phyloP scores from a whole-genome alignment of 805 yeast species.

The Ogataea allantospora region DNA sequence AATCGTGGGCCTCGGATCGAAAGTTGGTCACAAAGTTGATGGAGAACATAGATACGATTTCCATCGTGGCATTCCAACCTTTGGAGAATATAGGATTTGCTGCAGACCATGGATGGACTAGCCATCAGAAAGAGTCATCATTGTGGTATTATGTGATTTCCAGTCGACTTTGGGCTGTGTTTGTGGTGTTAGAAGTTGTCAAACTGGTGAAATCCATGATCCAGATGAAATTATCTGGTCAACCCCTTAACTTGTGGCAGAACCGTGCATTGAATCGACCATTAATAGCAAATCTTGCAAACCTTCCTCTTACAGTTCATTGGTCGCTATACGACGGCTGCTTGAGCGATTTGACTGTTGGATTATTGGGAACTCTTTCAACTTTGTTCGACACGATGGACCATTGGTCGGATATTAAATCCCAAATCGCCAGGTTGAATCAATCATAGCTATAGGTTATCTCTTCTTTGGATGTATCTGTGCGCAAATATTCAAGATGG shows the following conservation, averaged over 20 bases:
- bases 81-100: conserved; percentile 36
- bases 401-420: conserved; percentile 21
- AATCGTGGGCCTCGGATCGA: conserved; percentile 10
- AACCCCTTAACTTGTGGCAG: conserved; percentile 3
- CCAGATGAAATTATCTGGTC: conserved; percentile 8
- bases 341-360: conserved; percentile 32
- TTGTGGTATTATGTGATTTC: conserved; percentile 34
- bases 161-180: conserved; percentile 35
- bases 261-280: conserved; percentile 17
- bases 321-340: conserved; percentile 38
- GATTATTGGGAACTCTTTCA: conserved; percentile 35
- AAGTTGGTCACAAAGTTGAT: conserved; percentile 22
- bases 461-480: conserved; percentile 3
- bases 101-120: conserved; percentile 33
- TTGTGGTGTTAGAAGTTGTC: conserved; percentile 33
- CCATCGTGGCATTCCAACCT: conserved; percentile 33
- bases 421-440: conserved; percentile 1
- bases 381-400: conserved; percentile 24
- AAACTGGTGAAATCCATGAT: conserved; percentile 18
- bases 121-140: conserved; percentile 14
- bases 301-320: conserved; percentile 37
- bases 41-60: conserved; percentile 25
- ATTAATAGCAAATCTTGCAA: conserved; percentile 32
- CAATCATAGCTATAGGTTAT: conserved; percentile 8
- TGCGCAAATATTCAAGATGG: conserved; percentile 34